phyloP scores from a whole-genome alignment of 306 rosid species.

The Prunus dulcis region DNA sequence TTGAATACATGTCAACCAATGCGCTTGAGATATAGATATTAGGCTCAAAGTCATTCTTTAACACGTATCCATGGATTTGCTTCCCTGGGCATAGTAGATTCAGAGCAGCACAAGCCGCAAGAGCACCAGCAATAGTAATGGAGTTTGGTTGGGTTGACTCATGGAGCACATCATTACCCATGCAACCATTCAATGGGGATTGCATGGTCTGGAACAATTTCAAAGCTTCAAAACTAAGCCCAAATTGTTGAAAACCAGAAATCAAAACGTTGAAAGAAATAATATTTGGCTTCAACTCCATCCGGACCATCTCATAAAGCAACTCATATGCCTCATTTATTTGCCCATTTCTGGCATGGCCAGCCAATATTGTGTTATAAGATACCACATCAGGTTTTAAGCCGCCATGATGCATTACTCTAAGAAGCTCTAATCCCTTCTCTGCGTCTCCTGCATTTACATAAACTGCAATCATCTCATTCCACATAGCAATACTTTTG shows the following conservation, averaged over 20 bases:
- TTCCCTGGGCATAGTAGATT: slow-evolving; percentile 33
- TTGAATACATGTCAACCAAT: slow-evolving; percentile 35
- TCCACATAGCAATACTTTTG: slow-evolving; percentile 39
- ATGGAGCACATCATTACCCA: slow-evolving; percentile 1
- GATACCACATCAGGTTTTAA: slow-evolving; percentile 43
- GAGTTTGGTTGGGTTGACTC: slow-evolving; percentile 27
- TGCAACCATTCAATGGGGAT: slow-evolving; percentile 26
- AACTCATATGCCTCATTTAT: slow-evolving; percentile 37
- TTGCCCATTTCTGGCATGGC: slow-evolving; percentile 40
- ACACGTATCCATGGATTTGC: slow-evolving; percentile 44
- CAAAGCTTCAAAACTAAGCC: slow-evolving; percentile 45
- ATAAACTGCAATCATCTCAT: slow-evolving; percentile 40
- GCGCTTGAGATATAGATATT: slow-evolving; percentile 34
- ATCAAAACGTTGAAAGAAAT: slow-evolving; percentile 38
- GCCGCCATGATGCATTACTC: slow-evolving; percentile 31
- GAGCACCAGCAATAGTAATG: slow-evolving; percentile 33
- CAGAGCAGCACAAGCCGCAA: slow-evolving; percentile 47
- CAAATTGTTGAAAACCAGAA: slow-evolving; percentile 51
- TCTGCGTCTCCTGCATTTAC: slow-evolving; percentile 24
- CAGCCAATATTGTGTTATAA: slow-evolving; percentile 39
- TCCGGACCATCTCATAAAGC: slow-evolving; percentile 36
- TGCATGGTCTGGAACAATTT: slow-evolving; percentile 34
- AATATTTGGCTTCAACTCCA: slow-evolving; percentile 29
- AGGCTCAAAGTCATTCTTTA: slow-evolving; percentile 33
- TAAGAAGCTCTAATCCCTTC: slow-evolving; percentile 35